A percentile compares a stretch with the other conserved stretches of the same genome.
Conservation (phyloP, 2,329 filamentous ascomycete genomes). For the Aureobasidium sp. region DNA sequence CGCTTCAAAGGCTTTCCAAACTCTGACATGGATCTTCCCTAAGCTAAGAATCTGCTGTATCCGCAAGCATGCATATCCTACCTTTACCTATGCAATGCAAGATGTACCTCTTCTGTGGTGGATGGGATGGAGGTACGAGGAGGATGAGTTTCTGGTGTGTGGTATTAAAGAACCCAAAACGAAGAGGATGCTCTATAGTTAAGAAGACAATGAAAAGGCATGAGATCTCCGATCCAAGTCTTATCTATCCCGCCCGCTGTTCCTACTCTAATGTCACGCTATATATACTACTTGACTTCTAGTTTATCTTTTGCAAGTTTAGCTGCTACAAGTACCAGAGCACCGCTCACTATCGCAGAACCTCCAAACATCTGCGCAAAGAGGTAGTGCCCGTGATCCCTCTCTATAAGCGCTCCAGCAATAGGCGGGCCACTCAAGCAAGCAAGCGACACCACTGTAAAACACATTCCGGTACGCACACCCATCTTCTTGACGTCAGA, state of each 20-base stretch:
- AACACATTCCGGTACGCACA: conserved; percentile 41
- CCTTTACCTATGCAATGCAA: neutral
- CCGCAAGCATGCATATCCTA: neutral
- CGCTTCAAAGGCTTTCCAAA: neutral
- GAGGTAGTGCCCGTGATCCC: neutral
- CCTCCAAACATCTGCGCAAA: neutral
- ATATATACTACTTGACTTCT: neutral
- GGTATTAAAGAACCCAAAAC: neutral
- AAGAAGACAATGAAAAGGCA: neutral
- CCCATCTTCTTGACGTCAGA: conserved; percentile 39
- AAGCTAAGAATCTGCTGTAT: neutral
- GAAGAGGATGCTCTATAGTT: neutral
- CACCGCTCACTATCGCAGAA: neutral
- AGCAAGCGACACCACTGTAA: conserved; percentile 36
- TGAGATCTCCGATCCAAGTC: no score
- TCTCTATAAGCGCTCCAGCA: neutral
- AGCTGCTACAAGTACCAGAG: neutral
- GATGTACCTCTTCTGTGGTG: neutral
- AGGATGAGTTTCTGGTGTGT: neutral
- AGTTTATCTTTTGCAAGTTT: neutral
- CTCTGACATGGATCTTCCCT: neutral
- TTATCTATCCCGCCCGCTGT: no score
- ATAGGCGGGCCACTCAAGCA: conserved; percentile 39
- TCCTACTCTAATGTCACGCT: no score
- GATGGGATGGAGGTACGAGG: neutral